Percentiles rank a stretch among this genome's conserved stretches.
Conservation (phyloP, 331 rosid genomes). For the Cydonia oblonga region DNA sequence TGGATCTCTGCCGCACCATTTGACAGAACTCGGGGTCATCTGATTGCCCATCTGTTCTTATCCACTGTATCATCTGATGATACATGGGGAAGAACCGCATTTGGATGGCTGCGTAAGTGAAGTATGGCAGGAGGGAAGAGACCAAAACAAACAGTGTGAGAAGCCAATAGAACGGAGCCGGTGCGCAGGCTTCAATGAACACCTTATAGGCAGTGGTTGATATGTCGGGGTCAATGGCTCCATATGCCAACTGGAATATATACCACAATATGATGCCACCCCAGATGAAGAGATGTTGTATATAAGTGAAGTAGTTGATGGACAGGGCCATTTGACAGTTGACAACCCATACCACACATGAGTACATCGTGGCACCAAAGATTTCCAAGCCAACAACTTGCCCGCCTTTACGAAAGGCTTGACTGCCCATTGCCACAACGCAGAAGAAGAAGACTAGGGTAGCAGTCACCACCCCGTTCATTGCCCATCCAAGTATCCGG, state of each 20-base stretch:
- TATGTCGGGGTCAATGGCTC: slow-evolving; percentile 51
- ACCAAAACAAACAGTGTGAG: slow-evolving; percentile 45
- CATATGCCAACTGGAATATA: slow-evolving; percentile 71
- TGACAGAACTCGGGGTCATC: slow-evolving; percentile 68
- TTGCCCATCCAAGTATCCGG: slow-evolving; percentile 60
- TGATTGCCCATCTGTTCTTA: slow-evolving; percentile 56
- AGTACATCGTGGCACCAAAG: slow-evolving; percentile 74
- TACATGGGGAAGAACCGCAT: slow-evolving; percentile 75
- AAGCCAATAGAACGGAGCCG: slow-evolving; percentile 69
- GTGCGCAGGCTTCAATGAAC: slow-evolving; percentile 81
- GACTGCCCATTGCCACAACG: slow-evolving; percentile 37
- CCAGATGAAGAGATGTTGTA: slow-evolving; percentile 91
- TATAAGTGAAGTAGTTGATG: slow-evolving; percentile 72
- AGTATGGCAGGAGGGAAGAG: slow-evolving; percentile 63
- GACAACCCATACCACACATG: slow-evolving; percentile 85
- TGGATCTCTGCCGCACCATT: slow-evolving; percentile 64
- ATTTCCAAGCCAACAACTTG: slow-evolving; percentile 49
- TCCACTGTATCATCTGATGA: slow-evolving; percentile 96
- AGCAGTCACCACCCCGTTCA: slow-evolving; percentile 50
- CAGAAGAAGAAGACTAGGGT: slow-evolving; percentile 70
- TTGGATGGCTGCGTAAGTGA: slow-evolving; percentile 51
- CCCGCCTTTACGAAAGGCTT: slow-evolving; percentile 78
- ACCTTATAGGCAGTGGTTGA: slow-evolving; percentile 84
- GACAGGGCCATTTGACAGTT: slow-evolving; percentile 92
- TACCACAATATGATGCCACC: slow-evolving; percentile 74